phyloP scores from a whole-genome alignment of 768 basidiomycete genomes.

The Phanerochaete carnosa region DNA sequence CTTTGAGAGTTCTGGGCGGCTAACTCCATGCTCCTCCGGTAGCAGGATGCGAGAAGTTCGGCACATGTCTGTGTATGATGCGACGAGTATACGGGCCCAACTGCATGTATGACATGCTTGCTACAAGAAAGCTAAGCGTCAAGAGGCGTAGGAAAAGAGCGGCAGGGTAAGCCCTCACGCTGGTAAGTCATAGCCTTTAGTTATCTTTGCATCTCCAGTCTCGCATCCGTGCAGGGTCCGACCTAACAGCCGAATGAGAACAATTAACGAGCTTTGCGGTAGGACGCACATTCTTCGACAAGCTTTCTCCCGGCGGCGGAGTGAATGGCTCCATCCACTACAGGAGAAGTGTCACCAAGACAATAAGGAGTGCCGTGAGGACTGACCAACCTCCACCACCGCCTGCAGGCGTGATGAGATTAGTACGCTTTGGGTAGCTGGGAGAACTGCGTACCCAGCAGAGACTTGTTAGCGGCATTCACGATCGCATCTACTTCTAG shows the following conservation, averaged over 20 bases:
- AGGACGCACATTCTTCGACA: conserved; percentile 60
- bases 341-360: neutral
- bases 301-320: conserved; percentile 65
- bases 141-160: neutral
- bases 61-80: conserved; percentile 42
- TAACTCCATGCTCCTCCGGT: conserved; percentile 57
- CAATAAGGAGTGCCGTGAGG: neutral
- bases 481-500: conserved; percentile 73
- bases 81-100: conserved; percentile 67
- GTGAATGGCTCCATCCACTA: conserved; percentile 85
- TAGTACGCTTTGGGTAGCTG: conserved; percentile 5
- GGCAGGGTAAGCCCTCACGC: conserved; percentile 47
- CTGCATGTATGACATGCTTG: conserved; percentile 74
- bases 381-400: conserved; percentile 66
- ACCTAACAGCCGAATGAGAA: conserved; percentile 38
- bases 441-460: conserved; percentile 49
- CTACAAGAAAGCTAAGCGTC: conserved; percentile 35
- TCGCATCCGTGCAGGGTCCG: conserved; percentile 60
- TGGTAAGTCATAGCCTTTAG: conserved; percentile 71
- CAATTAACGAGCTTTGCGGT: neutral
- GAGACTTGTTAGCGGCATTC: conserved; percentile 74
- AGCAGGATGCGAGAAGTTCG: conserved; percentile 62
- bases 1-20: conserved; percentile 57
- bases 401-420: conserved; percentile 36
- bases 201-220: conserved; percentile 78